Percentiles rank a stretch among this genome's conserved stretches.
phyloP scores from a whole-genome alignment of 1,284 basidiomycete genomes.

The Ustilago xerochloae region DNA sequence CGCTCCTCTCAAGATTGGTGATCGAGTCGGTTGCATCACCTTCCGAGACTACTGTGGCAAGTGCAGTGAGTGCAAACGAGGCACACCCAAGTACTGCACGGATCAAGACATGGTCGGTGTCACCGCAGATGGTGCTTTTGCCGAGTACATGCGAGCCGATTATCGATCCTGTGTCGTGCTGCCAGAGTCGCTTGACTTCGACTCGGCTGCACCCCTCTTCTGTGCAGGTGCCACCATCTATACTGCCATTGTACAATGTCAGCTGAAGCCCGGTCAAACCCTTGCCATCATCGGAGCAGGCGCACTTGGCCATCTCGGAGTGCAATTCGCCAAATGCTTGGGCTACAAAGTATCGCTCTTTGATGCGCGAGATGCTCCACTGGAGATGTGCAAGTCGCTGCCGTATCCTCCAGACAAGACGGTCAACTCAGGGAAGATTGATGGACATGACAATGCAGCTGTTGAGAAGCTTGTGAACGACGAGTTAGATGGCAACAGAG shows the following conservation, averaged over 20 bases:
- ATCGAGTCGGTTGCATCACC: conserved; percentile 59
- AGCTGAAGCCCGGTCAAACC: conserved; percentile 57
- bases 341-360: conserved; percentile 66
- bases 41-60: conserved; percentile 47
- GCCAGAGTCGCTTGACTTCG: conserved; percentile 49
- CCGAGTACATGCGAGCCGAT: conserved; percentile 55
- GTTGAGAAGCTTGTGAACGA: conserved; percentile 14
- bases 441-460: conserved; percentile 17
- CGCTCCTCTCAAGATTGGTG: conserved; percentile 46
- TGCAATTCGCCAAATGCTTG: conserved; percentile 66
- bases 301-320: conserved; percentile 68
- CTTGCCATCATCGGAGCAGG: conserved; percentile 69
- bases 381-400: conserved; percentile 26
- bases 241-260: conserved; percentile 65
- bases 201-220: conserved; percentile 68
- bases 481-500: conserved; percentile 31
- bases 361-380: conserved; percentile 43
- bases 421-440: conserved; percentile 32
- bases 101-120: conserved; percentile 53
- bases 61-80: conserved; percentile 48
- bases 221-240: conserved; percentile 69
- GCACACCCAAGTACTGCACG: conserved; percentile 41
- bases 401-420: conserved; percentile 46
- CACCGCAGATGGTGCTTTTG: conserved; percentile 51
- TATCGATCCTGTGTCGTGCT: conserved; percentile 51